Evolutionary conservation across 2,329 filamentous ascomycete species (phyloP).

Genomic region (Xylaria sp.): DNA sequence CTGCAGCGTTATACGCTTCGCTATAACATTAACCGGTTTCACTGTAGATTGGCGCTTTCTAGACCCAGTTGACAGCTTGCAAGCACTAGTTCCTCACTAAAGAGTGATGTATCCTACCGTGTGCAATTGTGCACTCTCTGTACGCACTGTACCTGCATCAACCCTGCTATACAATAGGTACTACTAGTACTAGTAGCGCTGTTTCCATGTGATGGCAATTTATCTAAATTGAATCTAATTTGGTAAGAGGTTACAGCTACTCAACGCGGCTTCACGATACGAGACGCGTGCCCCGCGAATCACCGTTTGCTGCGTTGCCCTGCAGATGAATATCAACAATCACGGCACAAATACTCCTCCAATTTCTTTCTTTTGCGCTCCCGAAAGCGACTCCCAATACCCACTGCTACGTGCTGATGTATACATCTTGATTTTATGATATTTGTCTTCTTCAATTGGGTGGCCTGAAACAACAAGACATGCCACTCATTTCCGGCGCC

Average conservation of each 20-base stretch:
- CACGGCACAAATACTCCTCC: neutral
- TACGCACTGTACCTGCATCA: no score
- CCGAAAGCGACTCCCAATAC: neutral
- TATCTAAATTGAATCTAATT: neutral
- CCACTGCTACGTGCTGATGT: neutral
- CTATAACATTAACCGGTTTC: no score
- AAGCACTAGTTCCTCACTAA: no score
- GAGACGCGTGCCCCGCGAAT: constrained; percentile 11
- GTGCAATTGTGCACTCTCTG: no score
- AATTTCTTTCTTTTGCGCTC: neutral
- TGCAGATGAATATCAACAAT: neutral
- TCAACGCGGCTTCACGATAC: constrained; percentile 16
- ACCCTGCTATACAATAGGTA: no score
- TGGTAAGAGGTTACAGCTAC: neutral
- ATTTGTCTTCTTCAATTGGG: neutral
- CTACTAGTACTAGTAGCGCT: no score
- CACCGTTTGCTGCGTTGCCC: neutral
- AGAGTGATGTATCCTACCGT: no score
- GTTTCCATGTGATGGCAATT: no score
- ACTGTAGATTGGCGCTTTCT: no score
- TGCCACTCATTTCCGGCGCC: constrained; percentile 26
- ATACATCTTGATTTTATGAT: neutral
- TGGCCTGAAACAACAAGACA: neutral
- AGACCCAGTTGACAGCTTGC: no score
- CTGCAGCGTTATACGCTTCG: no score